Base-by-base conservation (phyloP, 129 eudicot species). In the Deinandra increscens region DNA sequence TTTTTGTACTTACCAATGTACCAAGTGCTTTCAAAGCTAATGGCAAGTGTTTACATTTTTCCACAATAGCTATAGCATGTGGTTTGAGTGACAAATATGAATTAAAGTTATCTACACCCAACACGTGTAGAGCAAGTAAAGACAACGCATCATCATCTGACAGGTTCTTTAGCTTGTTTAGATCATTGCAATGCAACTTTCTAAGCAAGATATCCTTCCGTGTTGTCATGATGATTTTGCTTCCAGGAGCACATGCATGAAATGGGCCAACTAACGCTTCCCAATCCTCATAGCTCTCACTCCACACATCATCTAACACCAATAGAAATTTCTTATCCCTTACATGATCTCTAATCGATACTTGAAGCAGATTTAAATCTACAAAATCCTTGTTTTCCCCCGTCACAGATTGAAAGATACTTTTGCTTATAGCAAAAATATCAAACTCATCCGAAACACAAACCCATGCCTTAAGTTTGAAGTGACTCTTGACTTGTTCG, bases 31-130 rank as follows among this genome's bases (percentile, higher is more conserved):
- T 31, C 7, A 67, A 46, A 31, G 71, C 71, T 31, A 67, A 67
- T n/a, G 71, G 71, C 19, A 67, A 67, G 12, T 60, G 44, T 29
- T 11, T 45, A 29, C 71, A 67, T 29, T 46, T 67, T 19, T 48
- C 31, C 43, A 67, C 60, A 4, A 46, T 48, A 19, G 60, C 71
- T 13, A n/a, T 54, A 15, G 12, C 65, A 60, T 14, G n/a, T n/a
- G n/a, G n/a, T n/a, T n/a, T n/a, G n/a, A n/a, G n/a, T n/a, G n/a
- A n/a, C n/a, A n/a, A n/a, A 8, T 14, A 7, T 8, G 22, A 60
- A 60, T 60, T 23, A 34, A 60, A 33, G 12, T 33, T 60, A 14
- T 31, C 2, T 31, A 0, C 23, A 33, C 65, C 65, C 22, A 60
- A 34, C 7, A 42, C 65, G 26, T 33, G 11, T 60, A 5, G 43